Conservation (phyloP, 768 basidiomycete genomes). For the Boletus insuetus region DNA sequence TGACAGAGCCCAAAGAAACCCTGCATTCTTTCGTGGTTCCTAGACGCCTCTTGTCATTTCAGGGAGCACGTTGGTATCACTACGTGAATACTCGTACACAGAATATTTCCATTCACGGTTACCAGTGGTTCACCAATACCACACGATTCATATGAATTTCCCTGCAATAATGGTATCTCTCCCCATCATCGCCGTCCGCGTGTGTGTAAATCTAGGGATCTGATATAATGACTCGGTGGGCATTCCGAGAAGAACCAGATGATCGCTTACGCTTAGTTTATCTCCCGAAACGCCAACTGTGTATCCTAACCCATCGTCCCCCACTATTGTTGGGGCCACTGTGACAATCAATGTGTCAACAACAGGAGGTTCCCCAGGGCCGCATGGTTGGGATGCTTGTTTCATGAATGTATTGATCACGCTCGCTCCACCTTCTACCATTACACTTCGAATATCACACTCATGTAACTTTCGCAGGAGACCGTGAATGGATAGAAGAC, state of each 20-base stretch:
- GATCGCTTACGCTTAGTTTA: slow-evolving; percentile 15
- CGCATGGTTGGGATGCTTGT: slow-evolving; percentile 6
- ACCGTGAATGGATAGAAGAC: slow-evolving; percentile 41
- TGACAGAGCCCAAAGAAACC: slow-evolving; percentile 57
- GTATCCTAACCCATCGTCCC: slow-evolving; percentile 65
- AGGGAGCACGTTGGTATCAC: not conserved
- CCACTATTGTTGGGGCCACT: slow-evolving; percentile 82
- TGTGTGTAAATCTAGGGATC: slow-evolving; percentile 28
- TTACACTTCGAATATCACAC: slow-evolving; percentile 67
- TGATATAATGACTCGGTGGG: not conserved
- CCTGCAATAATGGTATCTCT: slow-evolving; percentile 33
- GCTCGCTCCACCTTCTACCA: slow-evolving; percentile 93
- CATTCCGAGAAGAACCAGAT: not conserved
- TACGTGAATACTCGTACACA: not conserved
- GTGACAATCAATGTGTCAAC: slow-evolving; percentile 83
- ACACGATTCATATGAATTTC: slow-evolving; percentile 14
- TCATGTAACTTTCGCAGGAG: slow-evolving; percentile 53
- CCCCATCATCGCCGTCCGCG: slow-evolving; percentile 31
- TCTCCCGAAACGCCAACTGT: slow-evolving; percentile 19
- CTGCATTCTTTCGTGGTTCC: slow-evolving; percentile 37
- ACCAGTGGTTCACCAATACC: not conserved
- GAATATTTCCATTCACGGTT: not conserved
- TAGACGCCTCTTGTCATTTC: slow-evolving; percentile 2
- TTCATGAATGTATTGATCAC: slow-evolving; percentile 60
- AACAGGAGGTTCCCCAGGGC: slow-evolving; percentile 22